These are phyloP conservation scores for Tricharina praecox DNA, from an alignment of 495 filamentous ascomycete genomes.

Conservation along the genomic window DNA sequence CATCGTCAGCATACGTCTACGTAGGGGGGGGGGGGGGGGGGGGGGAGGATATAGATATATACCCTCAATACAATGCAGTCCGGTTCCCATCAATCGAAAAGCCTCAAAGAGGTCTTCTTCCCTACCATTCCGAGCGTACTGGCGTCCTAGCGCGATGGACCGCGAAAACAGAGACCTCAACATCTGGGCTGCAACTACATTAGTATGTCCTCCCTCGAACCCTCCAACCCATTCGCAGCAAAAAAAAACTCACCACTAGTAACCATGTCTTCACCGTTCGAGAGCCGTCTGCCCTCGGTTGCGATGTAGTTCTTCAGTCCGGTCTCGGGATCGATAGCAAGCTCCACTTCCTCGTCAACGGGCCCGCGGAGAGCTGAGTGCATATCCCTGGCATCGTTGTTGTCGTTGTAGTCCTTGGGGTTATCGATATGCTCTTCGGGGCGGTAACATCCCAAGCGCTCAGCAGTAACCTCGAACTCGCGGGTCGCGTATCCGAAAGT, in stretches of 20 bases:
- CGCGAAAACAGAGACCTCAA: conserved; percentile 54
- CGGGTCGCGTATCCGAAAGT: conserved; percentile 67
- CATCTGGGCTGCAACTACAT: conserved; percentile 42
- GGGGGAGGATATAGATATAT: conserved; percentile 15
- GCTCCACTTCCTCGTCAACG: conserved; percentile 59
- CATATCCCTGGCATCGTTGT: conserved; percentile 64
- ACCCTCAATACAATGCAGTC: conserved; percentile 73
- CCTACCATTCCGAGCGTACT: conserved; percentile 42
- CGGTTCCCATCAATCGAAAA: conserved; percentile 67
- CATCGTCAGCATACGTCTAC: no score
- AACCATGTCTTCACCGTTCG: conserved; percentile 32
- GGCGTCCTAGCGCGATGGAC: conserved; percentile 56
- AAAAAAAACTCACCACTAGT: conserved; percentile 17
- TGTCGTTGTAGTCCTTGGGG: conserved; percentile 65
- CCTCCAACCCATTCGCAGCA: no score
- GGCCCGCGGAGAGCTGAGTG: conserved; percentile 62
- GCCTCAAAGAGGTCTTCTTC: conserved; percentile 70
- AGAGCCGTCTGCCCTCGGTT: conserved; percentile 60
- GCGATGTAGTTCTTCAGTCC: conserved; percentile 88
- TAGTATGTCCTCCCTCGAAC: no score
- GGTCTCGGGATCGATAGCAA: conserved; percentile 57
- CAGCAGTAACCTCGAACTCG: conserved; percentile 81
- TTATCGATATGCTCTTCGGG: conserved; percentile 81
- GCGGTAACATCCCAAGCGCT: conserved; percentile 74
- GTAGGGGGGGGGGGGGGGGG: no score